Conservation (phyloP, 108 stramenopile species). For the Asterionellopsis glacialis region DNA sequence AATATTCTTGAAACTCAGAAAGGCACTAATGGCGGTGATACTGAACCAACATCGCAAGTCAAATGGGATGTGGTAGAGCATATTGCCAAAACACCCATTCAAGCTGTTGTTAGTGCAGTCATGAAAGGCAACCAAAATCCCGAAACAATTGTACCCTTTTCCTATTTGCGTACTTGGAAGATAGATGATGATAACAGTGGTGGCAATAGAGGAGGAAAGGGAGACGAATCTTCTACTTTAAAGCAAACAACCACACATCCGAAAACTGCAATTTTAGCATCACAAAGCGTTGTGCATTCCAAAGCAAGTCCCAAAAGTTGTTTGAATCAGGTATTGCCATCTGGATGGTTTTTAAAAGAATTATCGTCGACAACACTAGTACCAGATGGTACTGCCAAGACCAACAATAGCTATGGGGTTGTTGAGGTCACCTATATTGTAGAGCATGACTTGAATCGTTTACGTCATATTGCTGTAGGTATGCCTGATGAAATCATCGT, state of each 20-base stretch:
- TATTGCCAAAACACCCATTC: background rate
- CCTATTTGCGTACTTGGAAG: constrained; percentile 1
- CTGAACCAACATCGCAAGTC: background rate
- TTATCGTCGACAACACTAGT: background rate
- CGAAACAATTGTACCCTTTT: background rate
- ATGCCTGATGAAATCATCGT: too few species aligned
- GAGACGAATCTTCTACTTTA: too few species aligned
- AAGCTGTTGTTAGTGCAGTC: background rate
- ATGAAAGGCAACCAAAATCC: too few species aligned
- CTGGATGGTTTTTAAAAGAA: constrained; percentile 5
- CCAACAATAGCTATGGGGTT: background rate
- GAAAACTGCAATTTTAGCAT: constrained; percentile 5
- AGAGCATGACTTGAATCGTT: background rate
- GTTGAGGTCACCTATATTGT: constrained; percentile 12
- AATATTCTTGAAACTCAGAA: constrained; percentile 7
- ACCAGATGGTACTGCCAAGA: background rate
- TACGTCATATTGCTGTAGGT: too few species aligned
- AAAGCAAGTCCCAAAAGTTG: background rate
- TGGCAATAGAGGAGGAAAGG: too few species aligned
- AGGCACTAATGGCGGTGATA: background rate
- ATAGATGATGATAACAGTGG: background rate
- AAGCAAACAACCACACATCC: background rate
- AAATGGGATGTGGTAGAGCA: constrained; percentile 11
- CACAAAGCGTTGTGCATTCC: constrained; percentile 6
- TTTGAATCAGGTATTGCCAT: background rate